Evolutionary conservation across 2,329 filamentous ascomycete species (phyloP).

Genomic region (Fusarium praegraminearum): DNA sequence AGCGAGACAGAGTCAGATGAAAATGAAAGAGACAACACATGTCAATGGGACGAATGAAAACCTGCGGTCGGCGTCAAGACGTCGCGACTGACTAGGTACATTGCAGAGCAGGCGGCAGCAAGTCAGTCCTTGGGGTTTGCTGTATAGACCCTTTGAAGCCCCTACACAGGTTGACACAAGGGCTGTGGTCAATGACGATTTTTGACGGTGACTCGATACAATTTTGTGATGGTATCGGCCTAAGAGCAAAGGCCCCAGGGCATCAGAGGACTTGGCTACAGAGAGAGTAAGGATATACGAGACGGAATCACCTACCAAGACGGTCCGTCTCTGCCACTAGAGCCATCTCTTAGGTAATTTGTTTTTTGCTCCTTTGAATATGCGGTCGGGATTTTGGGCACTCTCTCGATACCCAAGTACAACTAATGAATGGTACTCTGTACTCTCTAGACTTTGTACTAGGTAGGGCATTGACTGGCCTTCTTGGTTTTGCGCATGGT

Average conservation of each 20-base stretch:
- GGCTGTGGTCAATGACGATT: conserved; percentile 30
- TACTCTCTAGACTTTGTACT: no score
- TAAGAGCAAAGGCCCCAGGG: not conserved
- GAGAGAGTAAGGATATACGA: not conserved
- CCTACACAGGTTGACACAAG: not conserved
- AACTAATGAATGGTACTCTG: no score
- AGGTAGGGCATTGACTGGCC: no score
- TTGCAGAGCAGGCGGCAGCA: not conserved
- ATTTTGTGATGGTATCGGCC: conserved; percentile 26
- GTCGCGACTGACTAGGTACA: conserved; percentile 4
- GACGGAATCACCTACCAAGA: not conserved
- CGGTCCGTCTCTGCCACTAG: not conserved
- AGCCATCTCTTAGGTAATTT: not conserved
- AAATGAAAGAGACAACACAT: conserved; percentile 4
- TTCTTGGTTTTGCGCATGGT: not conserved
- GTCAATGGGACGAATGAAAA: conserved; percentile 12
- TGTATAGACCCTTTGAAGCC: conserved; percentile 31
- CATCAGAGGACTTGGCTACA: not conserved
- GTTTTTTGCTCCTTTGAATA: not conserved
- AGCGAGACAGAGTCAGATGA: conserved; percentile 1
- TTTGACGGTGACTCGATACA: conserved; percentile 26
- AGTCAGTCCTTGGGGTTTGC: conserved; percentile 18
- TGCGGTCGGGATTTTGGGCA: not conserved
- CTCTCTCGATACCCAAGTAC: not conserved
- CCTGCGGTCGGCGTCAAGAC: not conserved